Base-by-base conservation (phyloP, 129 eudicot species). In the Dittrichia graveolens region DNA sequence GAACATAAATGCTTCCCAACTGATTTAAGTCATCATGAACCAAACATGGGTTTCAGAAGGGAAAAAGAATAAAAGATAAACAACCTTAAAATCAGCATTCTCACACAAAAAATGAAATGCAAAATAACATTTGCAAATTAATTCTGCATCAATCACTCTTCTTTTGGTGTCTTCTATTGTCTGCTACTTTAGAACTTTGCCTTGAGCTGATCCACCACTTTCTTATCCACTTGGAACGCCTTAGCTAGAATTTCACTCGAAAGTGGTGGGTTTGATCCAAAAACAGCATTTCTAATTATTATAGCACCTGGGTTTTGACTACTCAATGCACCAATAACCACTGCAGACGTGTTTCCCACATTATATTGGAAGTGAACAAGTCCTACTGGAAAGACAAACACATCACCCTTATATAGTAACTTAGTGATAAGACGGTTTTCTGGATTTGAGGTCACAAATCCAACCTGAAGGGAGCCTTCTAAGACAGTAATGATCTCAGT, bases 291-390 rank as follows among this genome's bases (percentile, higher is more conserved):
- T 34, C 78, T 81, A 8, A 76, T 38, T 7, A 19, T 52, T 61
- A 80, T 53, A 43, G 76, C 84, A 45, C 84, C 84, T 12, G 84
- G 84, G 62, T 75, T 70, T 48, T 71, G 78, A 65, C 85, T 63
- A 18, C 75, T 81, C 71, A 81, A 76, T 13, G 85, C 85, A 64
- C 81, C 81, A 64, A 81, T 64, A 57, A 44, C 78, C 49, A 55
- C 81, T 4, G 85, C 81, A 3, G 0, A 10, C 54, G 47, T 53
- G 52, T 19, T 68, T 34, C 75, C 81, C 65, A 81, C 60, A 59
- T 76, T 81, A 24, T 41, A 78, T 71, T 81, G 85, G 58, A 76
- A 81, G 58, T 81, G 85, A 40, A 81, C 78, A 48, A 81, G 81
- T 43, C 85, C 85, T 5, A 76, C 45, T 11, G 85, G 81, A 59